These are phyloP conservation scores for Aspergillus neoniger DNA, from an alignment of 2,329 filamentous ascomycete genomes.

Conservation along the genomic window DNA sequence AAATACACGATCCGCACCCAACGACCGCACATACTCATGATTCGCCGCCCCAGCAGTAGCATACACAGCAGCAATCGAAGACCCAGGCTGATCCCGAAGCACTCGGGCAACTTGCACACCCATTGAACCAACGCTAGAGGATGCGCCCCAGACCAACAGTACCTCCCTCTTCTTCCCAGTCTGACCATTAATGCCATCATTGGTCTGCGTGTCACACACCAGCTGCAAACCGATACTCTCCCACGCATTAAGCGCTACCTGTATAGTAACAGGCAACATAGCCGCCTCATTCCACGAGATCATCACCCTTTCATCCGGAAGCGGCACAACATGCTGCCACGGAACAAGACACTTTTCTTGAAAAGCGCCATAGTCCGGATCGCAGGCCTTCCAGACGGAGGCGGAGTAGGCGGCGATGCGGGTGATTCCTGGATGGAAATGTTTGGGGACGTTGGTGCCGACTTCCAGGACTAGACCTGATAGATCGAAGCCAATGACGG, in stretches of 20 bases:
- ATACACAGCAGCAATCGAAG: constrained; percentile 45
- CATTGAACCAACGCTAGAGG: constrained; percentile 50
- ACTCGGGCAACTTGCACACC: constrained; percentile 45
- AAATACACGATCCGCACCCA: constrained; percentile 44
- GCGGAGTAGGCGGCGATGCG: constrained; percentile 45
- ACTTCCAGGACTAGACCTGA: constrained; percentile 47
- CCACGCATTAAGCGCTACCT: constrained; percentile 44
- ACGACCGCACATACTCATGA: constrained; percentile 32
- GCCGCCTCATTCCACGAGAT: constrained; percentile 47
- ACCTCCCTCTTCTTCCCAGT: constrained; percentile 29
- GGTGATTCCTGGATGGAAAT: constrained; percentile 37
- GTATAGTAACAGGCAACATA: constrained; percentile 42
- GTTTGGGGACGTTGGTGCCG: constrained; percentile 42
- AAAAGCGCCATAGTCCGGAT: constrained; percentile 52
- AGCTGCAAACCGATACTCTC: constrained; percentile 35
- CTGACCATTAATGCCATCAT: background rate
- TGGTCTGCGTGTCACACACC: constrained; percentile 17
- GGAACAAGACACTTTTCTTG: constrained; percentile 48
- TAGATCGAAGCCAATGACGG: constrained; percentile 43
- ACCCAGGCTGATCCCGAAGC: constrained; percentile 36
- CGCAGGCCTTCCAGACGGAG: constrained; percentile 45
- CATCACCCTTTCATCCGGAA: constrained; percentile 28
- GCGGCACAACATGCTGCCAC: constrained; percentile 43
- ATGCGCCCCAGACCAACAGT: constrained; percentile 50
- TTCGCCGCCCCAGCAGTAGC: constrained; percentile 43